Conservation (phyloP, 352 stramenopile genomes). For the Phytophthora pseudosyringae region DNA sequence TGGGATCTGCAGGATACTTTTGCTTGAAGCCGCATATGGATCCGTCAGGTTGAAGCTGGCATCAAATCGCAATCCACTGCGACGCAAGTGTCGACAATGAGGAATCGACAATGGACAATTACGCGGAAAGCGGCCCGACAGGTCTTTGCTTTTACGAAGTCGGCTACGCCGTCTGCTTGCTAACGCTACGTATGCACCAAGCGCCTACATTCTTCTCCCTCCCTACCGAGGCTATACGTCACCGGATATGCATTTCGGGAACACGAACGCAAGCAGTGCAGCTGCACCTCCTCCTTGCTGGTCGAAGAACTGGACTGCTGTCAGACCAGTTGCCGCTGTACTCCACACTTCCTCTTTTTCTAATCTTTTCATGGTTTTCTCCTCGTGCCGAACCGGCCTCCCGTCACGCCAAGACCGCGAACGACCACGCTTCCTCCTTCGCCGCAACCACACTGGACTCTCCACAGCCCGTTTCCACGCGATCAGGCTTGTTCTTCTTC, state of each 20-base stretch:
- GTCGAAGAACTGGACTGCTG: constrained; percentile 37
- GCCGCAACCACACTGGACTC: constrained; percentile 24
- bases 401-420: constrained; percentile 1
- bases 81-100: neutral
- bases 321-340: constrained; percentile 19
- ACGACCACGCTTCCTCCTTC: constrained; percentile 12
- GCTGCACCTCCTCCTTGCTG: constrained; percentile 28
- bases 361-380: constrained; percentile 29
- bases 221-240: constrained; percentile 28
- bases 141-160: constrained; percentile 41
- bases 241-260: constrained; percentile 37
- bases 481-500: constrained; percentile 28
- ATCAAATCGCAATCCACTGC: constrained; percentile 12
- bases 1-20: constrained; percentile 1
- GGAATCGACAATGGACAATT: constrained; percentile 16
- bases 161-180: constrained; percentile 31
- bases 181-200: constrained; percentile 38
- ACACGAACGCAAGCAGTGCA: constrained; percentile 36
- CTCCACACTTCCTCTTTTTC: constrained; percentile 30
- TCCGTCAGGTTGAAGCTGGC: constrained; percentile 8
- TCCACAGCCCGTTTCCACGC: constrained; percentile 16
- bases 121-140: constrained; percentile 31
- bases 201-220: constrained; percentile 26
- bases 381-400: constrained; percentile 2
- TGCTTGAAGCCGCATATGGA: constrained; percentile 7